These are phyloP conservation scores for Kwoniella botswanensis DNA, from an alignment of 768 basidiomycete species.

Conservation along the genomic window DNA sequence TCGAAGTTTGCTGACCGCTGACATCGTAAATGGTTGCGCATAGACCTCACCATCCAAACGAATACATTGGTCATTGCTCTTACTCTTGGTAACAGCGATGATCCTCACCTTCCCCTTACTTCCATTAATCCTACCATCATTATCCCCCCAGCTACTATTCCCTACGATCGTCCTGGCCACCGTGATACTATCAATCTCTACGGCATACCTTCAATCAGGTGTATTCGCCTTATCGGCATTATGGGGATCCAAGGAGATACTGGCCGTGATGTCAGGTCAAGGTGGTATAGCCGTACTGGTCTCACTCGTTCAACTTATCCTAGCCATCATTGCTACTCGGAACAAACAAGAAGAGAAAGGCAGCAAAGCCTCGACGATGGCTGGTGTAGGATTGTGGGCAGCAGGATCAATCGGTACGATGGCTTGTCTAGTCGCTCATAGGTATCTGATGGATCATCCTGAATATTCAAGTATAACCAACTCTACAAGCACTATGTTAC, in stretches of 20 bases:
- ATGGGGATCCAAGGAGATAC: conserved; percentile 74
- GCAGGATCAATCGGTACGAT: conserved; percentile 32
- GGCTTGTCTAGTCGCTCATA: conserved; percentile 35
- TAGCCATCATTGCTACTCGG: conserved; percentile 51
- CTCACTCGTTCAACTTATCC: conserved; percentile 74
- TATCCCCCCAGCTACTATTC: conserved; percentile 66
- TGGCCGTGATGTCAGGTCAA: conserved; percentile 78
- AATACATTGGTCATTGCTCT: conserved; percentile 43
- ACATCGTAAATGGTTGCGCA: conserved; percentile 3
- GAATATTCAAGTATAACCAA: conserved; percentile 27
- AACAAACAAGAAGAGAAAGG: conserved; percentile 28
- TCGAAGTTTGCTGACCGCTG: background rate
- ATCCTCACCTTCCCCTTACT: conserved; percentile 64
- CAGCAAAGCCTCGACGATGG: conserved; percentile 16
- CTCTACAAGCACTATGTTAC: conserved; percentile 1
- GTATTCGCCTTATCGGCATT: conserved; percentile 79
- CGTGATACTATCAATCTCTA: conserved; percentile 66
- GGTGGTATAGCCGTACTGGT: conserved; percentile 83
- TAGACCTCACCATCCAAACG: conserved; percentile 45
- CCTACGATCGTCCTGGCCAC: conserved; percentile 71
- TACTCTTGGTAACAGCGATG: conserved; percentile 65
- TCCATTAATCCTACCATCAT: conserved; percentile 69
- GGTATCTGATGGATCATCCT: conserved; percentile 31
- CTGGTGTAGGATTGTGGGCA: conserved; percentile 45
- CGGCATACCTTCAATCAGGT: conserved; percentile 77